Percentiles rank a stretch among this genome's conserved stretches.
Evolutionary conservation across 1,284 basidiomycete genomes (phyloP).

Genomic region (Limonomyces culmigenus): DNA sequence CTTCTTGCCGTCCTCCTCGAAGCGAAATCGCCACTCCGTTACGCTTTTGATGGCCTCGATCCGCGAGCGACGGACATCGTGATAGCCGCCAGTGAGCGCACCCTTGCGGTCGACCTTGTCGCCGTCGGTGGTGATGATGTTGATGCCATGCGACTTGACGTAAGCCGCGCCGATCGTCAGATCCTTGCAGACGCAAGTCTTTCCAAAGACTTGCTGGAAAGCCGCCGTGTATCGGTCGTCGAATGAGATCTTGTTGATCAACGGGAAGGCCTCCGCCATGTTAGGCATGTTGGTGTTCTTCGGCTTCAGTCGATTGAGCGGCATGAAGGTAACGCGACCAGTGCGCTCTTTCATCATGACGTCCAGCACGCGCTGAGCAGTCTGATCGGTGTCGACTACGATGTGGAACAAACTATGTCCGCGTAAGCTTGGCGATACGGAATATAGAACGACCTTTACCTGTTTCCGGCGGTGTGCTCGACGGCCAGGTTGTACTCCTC

Average conservation of each 20-base stretch:
- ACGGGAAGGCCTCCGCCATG: conserved; percentile 77
- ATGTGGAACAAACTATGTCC: conserved; percentile 79
- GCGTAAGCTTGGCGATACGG: conserved; percentile 1
- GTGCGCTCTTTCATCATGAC: conserved; percentile 85
- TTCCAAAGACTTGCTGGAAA: conserved; percentile 96
- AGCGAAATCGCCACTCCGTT: conserved; percentile 62
- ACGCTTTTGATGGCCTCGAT: conserved; percentile 78
- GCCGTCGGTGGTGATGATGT: conserved; percentile 94
- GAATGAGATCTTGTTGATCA: conserved; percentile 73
- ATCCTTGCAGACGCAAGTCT: conserved; percentile 90
- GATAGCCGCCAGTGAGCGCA: conserved; percentile 88
- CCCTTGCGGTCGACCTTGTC: conserved; percentile 97
- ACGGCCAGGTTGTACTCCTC: conserved; percentile 84
- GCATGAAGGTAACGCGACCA: conserved; percentile 97
- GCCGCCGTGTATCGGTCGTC: conserved; percentile 63
- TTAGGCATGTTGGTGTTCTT: conserved; percentile 54
- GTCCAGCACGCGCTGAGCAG: conserved; percentile 76
- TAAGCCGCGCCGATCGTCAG: conserved; percentile 88
- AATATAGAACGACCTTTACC: conserved; percentile 29
- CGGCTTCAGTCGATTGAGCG: conserved; percentile 88
- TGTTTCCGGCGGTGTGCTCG: conserved; percentile 89
- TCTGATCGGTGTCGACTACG: conserved; percentile 92
- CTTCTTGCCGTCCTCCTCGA: conserved; percentile 46
- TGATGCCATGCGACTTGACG: conserved; percentile 86
- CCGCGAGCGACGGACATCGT: conserved; percentile 80